A percentile compares a stretch with the other conserved stretches of the same genome.
Conservation (phyloP, 805 yeast species). For the Metschnikowia koreensis region DNA sequence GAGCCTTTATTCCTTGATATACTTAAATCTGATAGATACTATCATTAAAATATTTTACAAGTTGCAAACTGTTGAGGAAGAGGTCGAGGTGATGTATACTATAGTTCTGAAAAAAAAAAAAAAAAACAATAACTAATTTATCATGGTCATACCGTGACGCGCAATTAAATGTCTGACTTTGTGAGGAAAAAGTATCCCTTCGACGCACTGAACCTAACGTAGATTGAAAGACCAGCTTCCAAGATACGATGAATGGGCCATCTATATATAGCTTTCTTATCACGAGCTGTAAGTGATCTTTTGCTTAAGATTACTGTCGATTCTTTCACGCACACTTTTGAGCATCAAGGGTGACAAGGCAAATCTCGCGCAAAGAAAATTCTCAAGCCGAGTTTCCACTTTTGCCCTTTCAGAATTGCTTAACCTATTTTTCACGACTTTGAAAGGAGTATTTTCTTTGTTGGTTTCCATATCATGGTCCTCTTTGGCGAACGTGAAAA, state of each 20-base stretch:
- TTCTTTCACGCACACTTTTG: not conserved
- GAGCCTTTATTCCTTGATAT: too few relatives aligned
- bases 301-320: slow-evolving; percentile 1
- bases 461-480: not conserved
- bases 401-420: not conserved
- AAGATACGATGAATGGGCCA: not conserved
- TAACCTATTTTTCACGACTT: slow-evolving; percentile 6
- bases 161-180: too few relatives aligned
- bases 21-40: too few relatives aligned
- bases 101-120: too few relatives aligned
- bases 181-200: too few relatives aligned
- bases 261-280: not conserved
- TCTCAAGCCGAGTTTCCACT: slow-evolving; percentile 3
- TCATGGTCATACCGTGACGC: too few relatives aligned
- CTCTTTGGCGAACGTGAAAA: slow-evolving; percentile 22
- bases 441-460: not conserved
- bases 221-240: not conserved
- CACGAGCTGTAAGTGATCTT: not conserved
- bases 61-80: too few relatives aligned
- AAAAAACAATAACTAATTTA: too few relatives aligned
- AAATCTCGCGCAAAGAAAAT: slow-evolving; percentile 6
- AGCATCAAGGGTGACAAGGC: slow-evolving; percentile 6
- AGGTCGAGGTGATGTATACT: too few relatives aligned
- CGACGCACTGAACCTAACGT: not conserved
- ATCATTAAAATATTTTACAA: too few relatives aligned